Evolutionary conservation across 257 asterid species (phyloP).

Genomic region (Scutellaria minor): DNA sequence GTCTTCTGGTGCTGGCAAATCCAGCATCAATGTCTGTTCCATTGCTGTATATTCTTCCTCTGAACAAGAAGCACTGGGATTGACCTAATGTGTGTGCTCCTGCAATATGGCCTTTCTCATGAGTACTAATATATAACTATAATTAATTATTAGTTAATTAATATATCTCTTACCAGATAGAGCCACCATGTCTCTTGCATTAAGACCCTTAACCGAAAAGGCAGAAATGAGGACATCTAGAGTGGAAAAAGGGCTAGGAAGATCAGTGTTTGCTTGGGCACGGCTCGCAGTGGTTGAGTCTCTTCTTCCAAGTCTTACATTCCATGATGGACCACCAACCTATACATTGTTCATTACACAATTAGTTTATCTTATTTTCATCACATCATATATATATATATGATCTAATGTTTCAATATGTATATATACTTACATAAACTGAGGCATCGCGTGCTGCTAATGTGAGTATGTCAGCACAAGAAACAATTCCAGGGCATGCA

Average conservation of each 20-base stretch:
- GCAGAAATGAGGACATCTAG: conserved; percentile 32
- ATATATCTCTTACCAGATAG: conserved; percentile 37
- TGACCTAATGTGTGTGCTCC: conserved; percentile 56
- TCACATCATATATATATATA: no score
- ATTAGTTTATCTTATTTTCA: no score
- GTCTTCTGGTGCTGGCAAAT: conserved; percentile 42
- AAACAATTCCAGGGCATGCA: conserved; percentile 47
- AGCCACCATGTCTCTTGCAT: conserved; percentile 45
- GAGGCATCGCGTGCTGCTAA: conserved; percentile 52
- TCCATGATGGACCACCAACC: conserved; percentile 56
- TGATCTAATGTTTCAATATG: no score
- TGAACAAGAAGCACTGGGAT: conserved; percentile 41
- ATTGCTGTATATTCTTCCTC: conserved; percentile 44
- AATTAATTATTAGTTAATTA: no score
- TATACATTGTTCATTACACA: neutral
- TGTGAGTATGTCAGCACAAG: conserved; percentile 48
- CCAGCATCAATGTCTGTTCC: conserved; percentile 42
- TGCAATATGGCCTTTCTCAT: conserved; percentile 5
- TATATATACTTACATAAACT: conserved; percentile 35
- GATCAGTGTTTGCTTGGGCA: conserved; percentile 33
- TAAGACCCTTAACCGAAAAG: conserved; percentile 31
- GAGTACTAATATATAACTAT: no score
- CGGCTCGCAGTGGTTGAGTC: conserved; percentile 50
- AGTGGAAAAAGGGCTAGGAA: conserved; percentile 35
- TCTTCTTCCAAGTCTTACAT: conserved; percentile 43